These are phyloP conservation scores for Penicilliopsis zonata DNA, from an alignment of 495 filamentous ascomycete species.

Conservation along the genomic window DNA sequence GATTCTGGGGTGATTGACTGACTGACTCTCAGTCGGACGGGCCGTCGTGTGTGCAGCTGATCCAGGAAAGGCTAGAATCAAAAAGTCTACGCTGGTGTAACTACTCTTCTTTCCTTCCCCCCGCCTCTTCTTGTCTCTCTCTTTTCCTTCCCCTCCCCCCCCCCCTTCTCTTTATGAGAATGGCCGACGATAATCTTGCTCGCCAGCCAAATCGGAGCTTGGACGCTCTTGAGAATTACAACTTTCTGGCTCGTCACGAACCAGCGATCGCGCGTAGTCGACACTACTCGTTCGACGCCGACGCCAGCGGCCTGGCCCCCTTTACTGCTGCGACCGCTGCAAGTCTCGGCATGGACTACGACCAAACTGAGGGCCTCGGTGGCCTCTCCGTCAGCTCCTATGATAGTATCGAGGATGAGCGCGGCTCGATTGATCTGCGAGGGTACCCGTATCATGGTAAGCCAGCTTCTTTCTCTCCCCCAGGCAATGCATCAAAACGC, in stretches of 20 bases:
- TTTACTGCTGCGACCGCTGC: too few species aligned
- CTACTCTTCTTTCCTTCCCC: too few species aligned
- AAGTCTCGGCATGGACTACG: conserved; percentile 33
- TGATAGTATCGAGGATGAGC: conserved; percentile 36
- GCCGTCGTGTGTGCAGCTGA: too few species aligned
- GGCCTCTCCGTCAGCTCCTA: conserved; percentile 38
- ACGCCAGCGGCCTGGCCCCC: conserved; percentile 23
- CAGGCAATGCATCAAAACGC: conserved; percentile 13
- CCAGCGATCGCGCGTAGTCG: conserved; percentile 20
- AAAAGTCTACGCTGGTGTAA: too few species aligned
- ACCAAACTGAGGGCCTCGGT: conserved; percentile 36
- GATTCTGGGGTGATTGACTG: too few species aligned
- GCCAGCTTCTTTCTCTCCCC: conserved; percentile 7
- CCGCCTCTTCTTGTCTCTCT: too few species aligned
- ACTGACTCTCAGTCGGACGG: too few species aligned
- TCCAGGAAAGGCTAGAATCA: too few species aligned
- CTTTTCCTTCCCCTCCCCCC: too few species aligned
- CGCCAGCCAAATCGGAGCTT: conserved; percentile 17
- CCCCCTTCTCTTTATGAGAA: too few species aligned
- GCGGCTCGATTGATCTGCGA: conserved; percentile 29
- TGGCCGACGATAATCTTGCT: conserved; percentile 26
- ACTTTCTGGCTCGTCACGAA: conserved; percentile 30
- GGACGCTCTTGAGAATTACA: conserved; percentile 33
- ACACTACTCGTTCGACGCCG: conserved; percentile 33
- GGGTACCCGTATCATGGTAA: conserved; percentile 36